Evolutionary conservation across 225 moss, liverwort and hornwort species (phyloP), one percentile per base, ranked within the genome.

Genomic region (Rhytidiadelphus loreus): DNA sequence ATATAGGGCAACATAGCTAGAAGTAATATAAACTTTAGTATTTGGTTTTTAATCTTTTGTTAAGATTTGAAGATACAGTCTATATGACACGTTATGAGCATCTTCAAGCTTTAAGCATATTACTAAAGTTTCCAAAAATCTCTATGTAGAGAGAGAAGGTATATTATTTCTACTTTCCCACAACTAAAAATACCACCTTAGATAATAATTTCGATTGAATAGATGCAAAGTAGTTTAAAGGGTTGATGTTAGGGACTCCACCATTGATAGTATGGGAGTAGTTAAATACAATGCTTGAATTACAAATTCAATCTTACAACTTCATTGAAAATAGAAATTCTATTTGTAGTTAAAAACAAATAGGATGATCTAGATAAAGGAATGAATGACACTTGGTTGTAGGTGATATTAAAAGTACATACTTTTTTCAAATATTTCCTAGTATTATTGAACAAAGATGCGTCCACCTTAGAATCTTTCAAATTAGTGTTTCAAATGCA

Each of bases 261-360:
- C 4, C 2, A 21, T 0, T n/a, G 0, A 16, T 43, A 26, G 26
- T 25, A 15, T 41, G 25, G 41, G 8, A 41, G 2, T 41, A 8
- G 3, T 70, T 25, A 14, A 41, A 14, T 25, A 23, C 22, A 41
- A 15, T 41, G 41, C 1, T 5, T 25, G 15, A 25, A 66, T 41
- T 69, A 8, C 14, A 13, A 69, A 24, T 69, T 14, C 69, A 69
- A 69, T 41, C 24, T 24, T 70, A 13, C 1, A 69, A 1, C 19
- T 39, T 39, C 13, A 4, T 39, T 4, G 13, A 70, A 70, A 29
- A 11, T 66, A 18, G 46, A 25, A 46, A 18, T 73, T 19, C 18
- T 46, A 39, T 58, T 66, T 37, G 21, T 37, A 11, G 37, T 66
- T 66, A 21, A 21, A 66, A 66, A 37, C 21, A 66, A 66, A 20